phyloP scores from a whole-genome alignment of 176 grass and related monocot genomes.

The Panicum miliaceum region DNA sequence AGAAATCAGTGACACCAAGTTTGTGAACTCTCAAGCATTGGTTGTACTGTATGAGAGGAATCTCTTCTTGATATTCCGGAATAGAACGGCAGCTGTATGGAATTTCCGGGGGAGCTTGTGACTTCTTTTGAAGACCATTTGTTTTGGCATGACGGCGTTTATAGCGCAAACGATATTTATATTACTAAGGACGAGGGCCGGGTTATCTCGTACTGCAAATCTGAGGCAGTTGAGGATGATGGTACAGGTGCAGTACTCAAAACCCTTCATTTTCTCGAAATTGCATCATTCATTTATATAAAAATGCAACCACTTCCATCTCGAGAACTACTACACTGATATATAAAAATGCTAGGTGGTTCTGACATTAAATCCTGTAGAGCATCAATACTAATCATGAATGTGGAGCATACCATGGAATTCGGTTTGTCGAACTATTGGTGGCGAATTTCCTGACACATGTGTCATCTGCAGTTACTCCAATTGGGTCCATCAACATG shows the following conservation, averaged over 20 bases:
- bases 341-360: background rate
- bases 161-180: constrained; percentile 53
- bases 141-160: constrained; percentile 77
- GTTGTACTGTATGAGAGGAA: constrained; percentile 87
- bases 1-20: constrained; percentile 73
- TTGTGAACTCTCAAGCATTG: constrained; percentile 80
- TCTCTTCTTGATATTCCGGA: constrained; percentile 87
- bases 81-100: constrained; percentile 86
- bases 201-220: constrained; percentile 80
- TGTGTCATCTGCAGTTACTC: constrained; percentile 40
- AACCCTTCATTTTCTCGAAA: no score
- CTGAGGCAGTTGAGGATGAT: constrained; percentile 47
- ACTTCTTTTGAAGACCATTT: constrained; percentile 89
- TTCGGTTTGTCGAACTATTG: constrained; percentile 8
- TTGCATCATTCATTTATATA: background rate
- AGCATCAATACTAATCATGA: background rate
- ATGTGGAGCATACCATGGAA: background rate
- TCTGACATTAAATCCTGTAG: background rate
- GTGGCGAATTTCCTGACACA: constrained; percentile 2
- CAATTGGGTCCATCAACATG: constrained; percentile 86
- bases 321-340: background rate
- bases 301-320: background rate
- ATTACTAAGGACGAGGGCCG: constrained; percentile 71
- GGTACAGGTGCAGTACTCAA: background rate
- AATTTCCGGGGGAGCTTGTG: constrained; percentile 86